phyloP scores from a whole-genome alignment of 2,329 filamentous ascomycete genomes.

The Apiospora arundinis region DNA sequence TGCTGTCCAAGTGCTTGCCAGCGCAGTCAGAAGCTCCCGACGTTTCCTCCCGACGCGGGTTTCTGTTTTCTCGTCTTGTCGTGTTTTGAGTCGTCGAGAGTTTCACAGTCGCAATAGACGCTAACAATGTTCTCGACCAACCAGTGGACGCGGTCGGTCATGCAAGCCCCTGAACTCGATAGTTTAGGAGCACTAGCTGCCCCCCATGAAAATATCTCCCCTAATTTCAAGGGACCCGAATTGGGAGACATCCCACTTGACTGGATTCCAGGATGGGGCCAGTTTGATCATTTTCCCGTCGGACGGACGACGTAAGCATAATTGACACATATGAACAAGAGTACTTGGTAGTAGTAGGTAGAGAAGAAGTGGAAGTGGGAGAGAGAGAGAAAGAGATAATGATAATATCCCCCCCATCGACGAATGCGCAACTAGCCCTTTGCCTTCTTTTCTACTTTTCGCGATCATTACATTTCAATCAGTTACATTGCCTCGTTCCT shows the following conservation, averaged over 20 bases:
- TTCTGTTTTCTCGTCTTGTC: background rate
- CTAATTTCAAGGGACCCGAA: slow-evolving; percentile 15
- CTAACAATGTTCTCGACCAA: slow-evolving; percentile 8
- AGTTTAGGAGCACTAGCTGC: slow-evolving; percentile 11
- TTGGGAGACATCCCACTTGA: slow-evolving; percentile 17
- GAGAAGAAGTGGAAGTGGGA: too few species aligned
- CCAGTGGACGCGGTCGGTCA: background rate
- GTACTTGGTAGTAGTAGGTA: too few species aligned
- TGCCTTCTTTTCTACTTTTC: background rate
- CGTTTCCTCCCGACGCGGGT: background rate
- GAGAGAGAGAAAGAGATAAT: background rate
- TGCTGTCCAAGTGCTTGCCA: background rate
- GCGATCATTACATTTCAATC: background rate
- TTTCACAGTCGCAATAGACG: slow-evolving; percentile 12
- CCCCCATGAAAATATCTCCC: slow-evolving; percentile 14
- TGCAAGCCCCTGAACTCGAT: slow-evolving; percentile 19
- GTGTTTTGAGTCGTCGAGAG: slow-evolving; percentile 18
- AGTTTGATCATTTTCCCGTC: slow-evolving; percentile 14
- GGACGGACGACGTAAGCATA: slow-evolving; percentile 12
- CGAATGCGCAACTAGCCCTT: background rate
- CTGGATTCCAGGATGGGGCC: slow-evolving; percentile 10
- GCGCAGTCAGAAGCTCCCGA: background rate
- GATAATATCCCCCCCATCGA: background rate
- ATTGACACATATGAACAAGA: background rate
- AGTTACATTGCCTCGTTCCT: background rate